A percentile compares a stretch with the other conserved stretches of the same genome.
Conservation (phyloP, 106 monocot species). For the Dendrobium catenatum region DNA sequence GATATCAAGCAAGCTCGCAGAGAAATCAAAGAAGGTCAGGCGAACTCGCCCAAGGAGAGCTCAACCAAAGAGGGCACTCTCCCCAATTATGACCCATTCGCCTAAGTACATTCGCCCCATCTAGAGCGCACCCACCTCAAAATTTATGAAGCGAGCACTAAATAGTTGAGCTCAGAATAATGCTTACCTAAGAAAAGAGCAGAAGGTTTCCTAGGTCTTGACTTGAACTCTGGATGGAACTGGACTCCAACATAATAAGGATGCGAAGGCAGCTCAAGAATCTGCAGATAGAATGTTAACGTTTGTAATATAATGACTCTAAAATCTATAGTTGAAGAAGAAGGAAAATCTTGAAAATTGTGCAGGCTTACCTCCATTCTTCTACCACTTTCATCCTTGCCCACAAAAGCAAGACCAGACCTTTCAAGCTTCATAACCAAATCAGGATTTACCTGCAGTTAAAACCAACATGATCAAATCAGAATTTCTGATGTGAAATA, state of each 20-base stretch:
- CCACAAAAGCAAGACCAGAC: slow-evolving; percentile 84
- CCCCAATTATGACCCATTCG: too few species aligned
- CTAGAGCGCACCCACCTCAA: too few species aligned
- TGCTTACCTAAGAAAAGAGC: slow-evolving; percentile 68
- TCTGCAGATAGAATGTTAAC: slow-evolving; percentile 37
- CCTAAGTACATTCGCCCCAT: too few species aligned
- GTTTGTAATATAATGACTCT: not conserved
- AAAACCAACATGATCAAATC: not conserved
- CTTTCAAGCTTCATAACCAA: slow-evolving; percentile 68
- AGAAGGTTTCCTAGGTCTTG: slow-evolving; percentile 88
- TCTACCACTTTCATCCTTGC: slow-evolving; percentile 85
- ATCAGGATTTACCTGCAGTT: slow-evolving; percentile 79
- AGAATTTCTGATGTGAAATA: not conserved
- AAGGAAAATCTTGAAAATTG: not conserved
- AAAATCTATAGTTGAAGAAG: not conserved
- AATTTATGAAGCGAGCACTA: not conserved
- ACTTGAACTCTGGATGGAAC: slow-evolving; percentile 98
- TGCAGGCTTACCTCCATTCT: slow-evolving; percentile 78
- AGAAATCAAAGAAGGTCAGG: too few species aligned
- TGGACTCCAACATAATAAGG: slow-evolving; percentile 89
- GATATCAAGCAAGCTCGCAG: too few species aligned
- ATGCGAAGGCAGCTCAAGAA: slow-evolving; percentile 81
- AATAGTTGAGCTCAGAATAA: not conserved
- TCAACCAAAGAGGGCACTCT: too few species aligned
- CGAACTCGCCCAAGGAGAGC: too few species aligned